Conservation (phyloP, 768 basidiomycete genomes). For the Termitomyces sp. region DNA sequence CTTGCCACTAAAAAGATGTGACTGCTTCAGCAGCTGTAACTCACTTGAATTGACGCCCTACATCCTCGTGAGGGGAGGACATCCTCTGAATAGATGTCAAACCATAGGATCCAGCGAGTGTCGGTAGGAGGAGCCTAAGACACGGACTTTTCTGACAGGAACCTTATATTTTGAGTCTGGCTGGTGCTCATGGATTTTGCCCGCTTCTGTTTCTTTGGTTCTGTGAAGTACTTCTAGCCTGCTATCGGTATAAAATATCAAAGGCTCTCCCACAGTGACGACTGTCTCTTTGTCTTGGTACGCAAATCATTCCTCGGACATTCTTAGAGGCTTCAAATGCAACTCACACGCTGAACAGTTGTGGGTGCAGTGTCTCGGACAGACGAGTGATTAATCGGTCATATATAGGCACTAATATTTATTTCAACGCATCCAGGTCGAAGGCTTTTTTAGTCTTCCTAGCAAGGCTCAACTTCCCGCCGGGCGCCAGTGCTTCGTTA, state of each 20-base stretch:
- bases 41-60: too few relatives aligned
- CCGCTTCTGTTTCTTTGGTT: too few relatives aligned
- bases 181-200: background rate
- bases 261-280: background rate
- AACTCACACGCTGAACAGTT: background rate
- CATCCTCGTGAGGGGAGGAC: too few relatives aligned
- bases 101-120: too few relatives aligned
- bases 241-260: background rate
- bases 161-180: too few relatives aligned
- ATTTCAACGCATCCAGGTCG: background rate
- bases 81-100: too few relatives aligned
- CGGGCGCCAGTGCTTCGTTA: background rate
- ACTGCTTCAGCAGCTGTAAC: too few relatives aligned
- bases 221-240: too few relatives aligned
- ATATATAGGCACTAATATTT: background rate
- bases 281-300: background rate
- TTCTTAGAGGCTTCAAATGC: background rate
- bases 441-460: background rate
- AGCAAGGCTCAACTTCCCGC: background rate
- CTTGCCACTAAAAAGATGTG: too few relatives aligned
- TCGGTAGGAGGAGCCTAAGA: too few relatives aligned
- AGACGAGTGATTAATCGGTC: too few relatives aligned
- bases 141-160: too few relatives aligned
- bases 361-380: background rate
- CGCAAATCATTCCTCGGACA: background rate